phyloP scores from a whole-genome alignment of 768 basidiomycete genomes.

The Mycena albidolilacea region DNA sequence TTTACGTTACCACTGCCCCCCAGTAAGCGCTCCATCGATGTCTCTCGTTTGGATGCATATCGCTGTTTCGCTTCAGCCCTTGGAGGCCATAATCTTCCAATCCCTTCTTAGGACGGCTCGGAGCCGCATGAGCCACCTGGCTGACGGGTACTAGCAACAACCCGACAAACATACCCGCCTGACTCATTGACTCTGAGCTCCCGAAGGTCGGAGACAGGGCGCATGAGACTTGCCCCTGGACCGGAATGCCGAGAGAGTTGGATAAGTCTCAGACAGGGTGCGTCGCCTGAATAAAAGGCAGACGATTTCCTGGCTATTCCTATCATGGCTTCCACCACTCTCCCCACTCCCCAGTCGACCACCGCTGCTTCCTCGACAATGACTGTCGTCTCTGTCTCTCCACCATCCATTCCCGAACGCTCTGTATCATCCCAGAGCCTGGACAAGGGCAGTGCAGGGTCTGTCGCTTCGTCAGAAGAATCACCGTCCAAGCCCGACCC shows the following conservation, averaged over 20 bases:
- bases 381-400: neutral
- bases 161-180: no score
- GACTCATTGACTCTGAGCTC: neutral
- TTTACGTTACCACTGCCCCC: no score
- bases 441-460: neutral
- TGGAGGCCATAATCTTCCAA: no score
- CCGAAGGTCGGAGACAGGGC: neutral
- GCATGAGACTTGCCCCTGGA: no score
- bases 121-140: no score
- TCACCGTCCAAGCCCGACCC: neutral
- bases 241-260: neutral
- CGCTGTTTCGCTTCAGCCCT: no score
- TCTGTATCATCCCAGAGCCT: neutral
- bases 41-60: no score
- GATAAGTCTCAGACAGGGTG: neutral
- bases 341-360: neutral
- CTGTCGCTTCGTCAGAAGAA: neutral
- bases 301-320: neutral
- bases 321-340: slow-evolving; percentile 1
- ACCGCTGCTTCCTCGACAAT: neutral
- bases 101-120: no score
- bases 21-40: no score
- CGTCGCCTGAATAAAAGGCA: neutral
- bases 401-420: neutral
- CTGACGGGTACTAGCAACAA: no score